Base-by-base conservation (phyloP, 495 filamentous ascomycete species). In the Achaetomiella virescens region DNA sequence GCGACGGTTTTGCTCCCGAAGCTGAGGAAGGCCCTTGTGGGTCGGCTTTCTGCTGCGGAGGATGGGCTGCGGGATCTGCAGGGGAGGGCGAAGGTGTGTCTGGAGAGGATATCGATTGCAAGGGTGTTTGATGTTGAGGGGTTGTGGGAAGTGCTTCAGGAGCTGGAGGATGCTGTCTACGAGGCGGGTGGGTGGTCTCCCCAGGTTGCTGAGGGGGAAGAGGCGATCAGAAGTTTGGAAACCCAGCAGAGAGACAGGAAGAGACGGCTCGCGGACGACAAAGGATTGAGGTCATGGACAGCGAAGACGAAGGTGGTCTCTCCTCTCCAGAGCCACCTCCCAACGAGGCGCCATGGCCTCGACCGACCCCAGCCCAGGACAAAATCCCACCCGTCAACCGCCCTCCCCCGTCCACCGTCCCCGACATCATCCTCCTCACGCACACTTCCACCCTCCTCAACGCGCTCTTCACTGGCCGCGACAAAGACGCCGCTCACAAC, bases 121-220 rank as follows among this genome's bases (percentile, higher is more conserved):
- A 62, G 78, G 3, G 76, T 85, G 6, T 84, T 85, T 62, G 82
- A 86, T 57, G 60, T 82, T 18, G 73, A 79, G 51, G 83, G 82
- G 4, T 52, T 85, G 24, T 73, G 65, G 69, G 82, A 86, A 62
- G 78, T 79, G 9, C 47, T 84, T 6, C 59, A 40, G 2, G 80
- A 83, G 62, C 33, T 83, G 4, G 67, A 66, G 3, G 44, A 45
- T 8, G 50, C 37, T 9, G 47, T 3, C 2, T 8, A 10, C 20
- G 10, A 6, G 15, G 43, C 12, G 15, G 22, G 44, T 0, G 25
- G 5, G 4, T 3, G 15, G 4, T 35, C 41, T n/a, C 29, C 8
- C 10, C 12, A 29, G 11, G 11, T 6, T 6, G 44, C 5, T 20
- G 46, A 33, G 20, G 31, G 27, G 21, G 17, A 4, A 17, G 45